phyloP scores from a whole-genome alignment of 805 yeast genomes.

The Candida michaelii region DNA sequence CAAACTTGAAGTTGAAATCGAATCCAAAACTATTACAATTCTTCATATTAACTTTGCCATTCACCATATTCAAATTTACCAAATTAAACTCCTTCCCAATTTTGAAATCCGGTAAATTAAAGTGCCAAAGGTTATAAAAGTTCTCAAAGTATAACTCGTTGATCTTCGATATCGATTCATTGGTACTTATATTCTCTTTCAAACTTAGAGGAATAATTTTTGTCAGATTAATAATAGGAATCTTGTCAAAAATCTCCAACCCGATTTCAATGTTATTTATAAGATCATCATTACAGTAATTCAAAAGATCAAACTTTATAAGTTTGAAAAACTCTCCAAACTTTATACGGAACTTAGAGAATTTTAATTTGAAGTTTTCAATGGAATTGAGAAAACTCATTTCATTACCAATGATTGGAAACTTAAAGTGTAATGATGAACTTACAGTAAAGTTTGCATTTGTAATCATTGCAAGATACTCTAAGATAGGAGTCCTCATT shows the following conservation, averaged over 20 bases:
- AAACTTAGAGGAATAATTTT: slow-evolving; percentile 44
- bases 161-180: slow-evolving; percentile 27
- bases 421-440: slow-evolving; percentile 70
- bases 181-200: slow-evolving; percentile 22
- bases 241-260: slow-evolving; percentile 59
- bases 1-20: slow-evolving; percentile 51
- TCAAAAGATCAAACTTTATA: slow-evolving; percentile 52
- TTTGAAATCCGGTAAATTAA: slow-evolving; percentile 60
- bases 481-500: slow-evolving; percentile 64
- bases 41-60: slow-evolving; percentile 50
- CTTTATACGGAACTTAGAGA: slow-evolving; percentile 59
- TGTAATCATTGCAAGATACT: slow-evolving; percentile 63
- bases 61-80: slow-evolving; percentile 47
- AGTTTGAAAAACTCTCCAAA: slow-evolving; percentile 64
- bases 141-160: slow-evolving; percentile 64
- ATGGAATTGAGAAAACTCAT: slow-evolving; percentile 60
- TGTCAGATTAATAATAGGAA: slow-evolving; percentile 47
- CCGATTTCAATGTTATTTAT: slow-evolving; percentile 53
- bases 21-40: slow-evolving; percentile 59
- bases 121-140: slow-evolving; percentile 76
- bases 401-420: slow-evolving; percentile 70
- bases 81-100: slow-evolving; percentile 19
- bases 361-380: slow-evolving; percentile 62
- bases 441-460: slow-evolving; percentile 72
- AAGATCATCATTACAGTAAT: slow-evolving; percentile 29